phyloP scores from a whole-genome alignment of 2,329 filamentous ascomycete genomes.

The Colletotrichum liaoningense region DNA sequence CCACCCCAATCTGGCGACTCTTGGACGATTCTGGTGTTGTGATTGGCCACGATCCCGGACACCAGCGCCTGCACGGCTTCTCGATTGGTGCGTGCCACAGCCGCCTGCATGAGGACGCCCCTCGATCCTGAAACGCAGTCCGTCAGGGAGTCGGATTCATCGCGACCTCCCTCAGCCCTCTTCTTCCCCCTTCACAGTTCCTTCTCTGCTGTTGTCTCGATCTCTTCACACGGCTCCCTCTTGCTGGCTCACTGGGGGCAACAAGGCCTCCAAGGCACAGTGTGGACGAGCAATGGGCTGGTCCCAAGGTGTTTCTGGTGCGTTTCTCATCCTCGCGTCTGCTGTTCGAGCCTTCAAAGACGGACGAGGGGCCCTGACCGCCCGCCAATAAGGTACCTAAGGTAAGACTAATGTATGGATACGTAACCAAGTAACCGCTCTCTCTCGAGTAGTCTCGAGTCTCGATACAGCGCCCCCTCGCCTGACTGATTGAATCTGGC shows the following conservation, averaged over 20 bases:
- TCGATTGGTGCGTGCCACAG: constrained; percentile 21
- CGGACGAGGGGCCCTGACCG: constrained; percentile 17
- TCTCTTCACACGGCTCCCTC: constrained; percentile 7
- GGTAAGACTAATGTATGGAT: no score
- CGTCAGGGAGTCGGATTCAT: constrained; percentile 36
- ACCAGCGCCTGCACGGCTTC: constrained; percentile 17
- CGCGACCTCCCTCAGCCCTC: constrained; percentile 22
- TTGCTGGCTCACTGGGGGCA: not conserved
- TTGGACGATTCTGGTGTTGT: constrained; percentile 17
- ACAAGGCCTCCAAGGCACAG: constrained; percentile 7
- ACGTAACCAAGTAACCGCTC: not conserved
- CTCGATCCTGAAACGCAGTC: constrained; percentile 32
- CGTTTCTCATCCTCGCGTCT: constrained; percentile 34
- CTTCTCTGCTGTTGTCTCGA: not conserved
- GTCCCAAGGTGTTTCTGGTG: constrained; percentile 33
- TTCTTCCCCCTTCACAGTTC: constrained; percentile 19
- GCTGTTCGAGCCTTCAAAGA: constrained; percentile 23
- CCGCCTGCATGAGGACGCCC: constrained; percentile 29
- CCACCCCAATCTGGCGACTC: constrained; percentile 33
- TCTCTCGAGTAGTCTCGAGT: not conserved
- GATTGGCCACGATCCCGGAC: constrained; percentile 20
- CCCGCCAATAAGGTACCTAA: constrained; percentile 2
- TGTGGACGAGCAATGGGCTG: constrained; percentile 9
- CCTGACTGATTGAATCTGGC: constrained; percentile 20
- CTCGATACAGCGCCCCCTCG: constrained; percentile 25